Conservation (phyloP, 345 rosid species). For the Populus ilicifolia region DNA sequence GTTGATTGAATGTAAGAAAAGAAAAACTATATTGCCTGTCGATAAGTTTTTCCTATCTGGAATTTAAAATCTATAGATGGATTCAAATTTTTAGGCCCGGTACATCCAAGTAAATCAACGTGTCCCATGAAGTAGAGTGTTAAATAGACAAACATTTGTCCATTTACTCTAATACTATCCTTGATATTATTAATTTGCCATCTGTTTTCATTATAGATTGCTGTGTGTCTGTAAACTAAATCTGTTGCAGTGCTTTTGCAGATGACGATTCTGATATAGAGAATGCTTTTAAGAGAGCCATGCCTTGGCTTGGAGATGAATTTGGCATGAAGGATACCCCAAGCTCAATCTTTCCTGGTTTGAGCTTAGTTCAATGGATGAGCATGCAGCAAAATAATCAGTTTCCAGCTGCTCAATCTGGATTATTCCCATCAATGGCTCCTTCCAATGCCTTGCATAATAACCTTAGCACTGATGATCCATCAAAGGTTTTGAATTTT, state of each 20-base stretch:
- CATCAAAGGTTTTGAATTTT: conserved; percentile 77
- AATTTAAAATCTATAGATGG: neutral
- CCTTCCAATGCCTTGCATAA: conserved; percentile 51
- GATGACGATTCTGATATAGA: conserved; percentile 83
- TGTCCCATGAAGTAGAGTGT: neutral
- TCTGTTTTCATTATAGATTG: neutral
- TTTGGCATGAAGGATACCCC: conserved; percentile 78
- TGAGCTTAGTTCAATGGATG: conserved; percentile 98
- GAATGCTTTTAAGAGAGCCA: conserved; percentile 81
- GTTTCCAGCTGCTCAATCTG: conserved; percentile 57
- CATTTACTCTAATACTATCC: neutral
- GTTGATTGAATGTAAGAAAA: neutral
- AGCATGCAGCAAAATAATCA: conserved; percentile 93
- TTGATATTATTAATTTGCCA: neutral
- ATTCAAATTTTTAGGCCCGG: neutral
- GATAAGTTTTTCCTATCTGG: neutral
- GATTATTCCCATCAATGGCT: conserved; percentile 54
- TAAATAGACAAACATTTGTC: neutral
- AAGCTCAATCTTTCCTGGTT: conserved; percentile 76
- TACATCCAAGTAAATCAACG: neutral
- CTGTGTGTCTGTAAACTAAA: conserved; percentile 9
- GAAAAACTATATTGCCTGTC: neutral
- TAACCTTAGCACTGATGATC: conserved; percentile 60
- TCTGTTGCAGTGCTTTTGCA: conserved; percentile 32
- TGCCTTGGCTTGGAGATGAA: conserved; percentile 98